Conservation (phyloP, 1,139 yeast genomes). For the Scheffersomyces quercinus region DNA sequence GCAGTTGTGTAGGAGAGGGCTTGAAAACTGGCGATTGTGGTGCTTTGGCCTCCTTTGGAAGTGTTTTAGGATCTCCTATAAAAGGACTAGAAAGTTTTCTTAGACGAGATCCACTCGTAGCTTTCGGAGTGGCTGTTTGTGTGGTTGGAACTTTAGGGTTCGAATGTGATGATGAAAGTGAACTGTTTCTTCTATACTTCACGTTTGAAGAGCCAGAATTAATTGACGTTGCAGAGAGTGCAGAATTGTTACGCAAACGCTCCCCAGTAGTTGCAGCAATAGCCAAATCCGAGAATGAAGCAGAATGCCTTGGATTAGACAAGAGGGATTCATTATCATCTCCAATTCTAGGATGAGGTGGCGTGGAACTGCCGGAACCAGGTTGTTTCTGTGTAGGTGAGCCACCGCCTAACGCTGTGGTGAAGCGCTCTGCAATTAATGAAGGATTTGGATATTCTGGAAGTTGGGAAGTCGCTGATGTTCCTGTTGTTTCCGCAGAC, state of each 20-base stretch:
- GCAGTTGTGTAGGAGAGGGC: slow-evolving; percentile 1
- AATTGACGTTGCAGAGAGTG: slow-evolving; percentile 7
- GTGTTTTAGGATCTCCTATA: slow-evolving; percentile 6
- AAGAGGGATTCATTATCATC: background rate
- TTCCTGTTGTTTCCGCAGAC: background rate
- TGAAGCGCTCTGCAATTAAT: background rate
- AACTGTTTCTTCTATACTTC: slow-evolving; percentile 14
- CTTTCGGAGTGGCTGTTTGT: slow-evolving; percentile 2
- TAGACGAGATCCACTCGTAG: slow-evolving; percentile 9
- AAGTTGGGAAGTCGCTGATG: too few species aligned
- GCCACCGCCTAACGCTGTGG: background rate
- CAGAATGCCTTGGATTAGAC: background rate
- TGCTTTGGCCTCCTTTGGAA: background rate
- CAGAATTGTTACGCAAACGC: slow-evolving; percentile 6
- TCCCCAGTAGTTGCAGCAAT: slow-evolving; percentile 1
- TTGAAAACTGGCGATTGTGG: background rate
- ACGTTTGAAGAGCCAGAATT: slow-evolving; percentile 3
- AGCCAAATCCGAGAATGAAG: slow-evolving; percentile 1
- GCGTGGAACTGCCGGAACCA: background rate
- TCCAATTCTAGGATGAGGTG: background rate
- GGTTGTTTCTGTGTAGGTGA: background rate
- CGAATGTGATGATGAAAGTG: slow-evolving; percentile 11
- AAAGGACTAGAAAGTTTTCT: slow-evolving; percentile 16
- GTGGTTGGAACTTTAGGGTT: slow-evolving; percentile 2
- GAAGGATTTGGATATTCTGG: too few species aligned